A percentile compares a stretch with the other conserved stretches of the same genome.
These are phyloP conservation scores for Fraxinus sp. DNA, from an alignment of 305 asterid species.

Conservation along the genomic window DNA sequence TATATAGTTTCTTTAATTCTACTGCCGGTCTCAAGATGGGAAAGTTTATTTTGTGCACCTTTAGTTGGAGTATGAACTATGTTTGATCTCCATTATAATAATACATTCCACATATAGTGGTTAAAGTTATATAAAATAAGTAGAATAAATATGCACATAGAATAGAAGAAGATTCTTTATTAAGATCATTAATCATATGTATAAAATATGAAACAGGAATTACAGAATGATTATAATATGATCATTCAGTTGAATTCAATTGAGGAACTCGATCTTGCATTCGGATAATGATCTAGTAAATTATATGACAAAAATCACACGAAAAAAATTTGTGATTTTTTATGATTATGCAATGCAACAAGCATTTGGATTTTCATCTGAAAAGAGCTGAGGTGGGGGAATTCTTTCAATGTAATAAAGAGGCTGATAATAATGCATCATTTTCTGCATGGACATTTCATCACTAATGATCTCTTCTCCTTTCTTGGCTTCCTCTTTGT, in stretches of 20 bases:
- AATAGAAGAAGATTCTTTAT: not conserved
- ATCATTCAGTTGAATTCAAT: not conserved
- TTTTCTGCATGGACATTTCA: slow-evolving; percentile 40
- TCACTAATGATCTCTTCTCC: slow-evolving; percentile 25
- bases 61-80: not conserved
- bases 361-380: slow-evolving; percentile 95
- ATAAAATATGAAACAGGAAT: not conserved
- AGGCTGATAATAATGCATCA: slow-evolving; percentile 60
- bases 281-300: not conserved
- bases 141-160: not conserved
- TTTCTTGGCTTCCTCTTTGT: slow-evolving; percentile 24
- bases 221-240: not conserved
- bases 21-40: not conserved
- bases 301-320: not conserved
- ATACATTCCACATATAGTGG: not conserved
- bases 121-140: not conserved
- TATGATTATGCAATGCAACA: slow-evolving; percentile 52
- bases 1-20: not conserved
- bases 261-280: not conserved
- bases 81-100: not conserved
- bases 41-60: not conserved
- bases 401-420: slow-evolving; percentile 68
- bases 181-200: not conserved
- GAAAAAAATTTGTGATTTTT: not conserved
- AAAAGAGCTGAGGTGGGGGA: slow-evolving; percentile 85